phyloP scores from a whole-genome alignment of 331 rosid genomes.

The Pyrus hybrid region DNA sequence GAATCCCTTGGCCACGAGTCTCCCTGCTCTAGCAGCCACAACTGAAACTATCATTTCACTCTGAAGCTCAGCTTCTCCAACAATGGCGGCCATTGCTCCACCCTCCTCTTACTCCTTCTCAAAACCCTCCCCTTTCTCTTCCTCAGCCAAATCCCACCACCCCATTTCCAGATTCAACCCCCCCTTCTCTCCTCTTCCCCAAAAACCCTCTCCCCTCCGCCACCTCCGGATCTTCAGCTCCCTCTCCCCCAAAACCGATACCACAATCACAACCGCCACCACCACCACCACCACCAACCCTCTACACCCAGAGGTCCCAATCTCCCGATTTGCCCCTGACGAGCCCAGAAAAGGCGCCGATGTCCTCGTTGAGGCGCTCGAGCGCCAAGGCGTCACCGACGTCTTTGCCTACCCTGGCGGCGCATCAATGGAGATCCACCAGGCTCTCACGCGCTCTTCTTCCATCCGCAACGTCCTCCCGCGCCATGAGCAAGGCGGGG shows the following conservation, averaged over 20 bases:
- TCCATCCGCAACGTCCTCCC: constrained; percentile 61
- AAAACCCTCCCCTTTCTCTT: neutral
- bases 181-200: neutral
- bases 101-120: constrained; percentile 11
- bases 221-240: constrained; percentile 17
- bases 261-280: constrained; percentile 17
- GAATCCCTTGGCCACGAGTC: neutral
- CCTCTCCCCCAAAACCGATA: constrained; percentile 22
- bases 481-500: constrained; percentile 81
- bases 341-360: constrained; percentile 70
- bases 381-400: constrained; percentile 56
- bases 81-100: constrained; percentile 50
- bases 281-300: neutral
- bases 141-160: constrained; percentile 12
- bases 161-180: constrained; percentile 4
- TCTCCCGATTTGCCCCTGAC: constrained; percentile 35
- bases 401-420: constrained; percentile 95
- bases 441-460: constrained; percentile 67
- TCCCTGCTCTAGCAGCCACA: neutral
- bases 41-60: neutral
- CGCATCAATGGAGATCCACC: constrained; percentile 89
- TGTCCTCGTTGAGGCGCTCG: constrained; percentile 77
- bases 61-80: neutral
- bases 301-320: neutral
- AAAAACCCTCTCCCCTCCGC: constrained; percentile 6